Evolutionary conservation across 805 yeast species (phyloP), one percentile per base, ranked within the genome.

Genomic region (Ogataea nakhonphanomensis): DNA sequence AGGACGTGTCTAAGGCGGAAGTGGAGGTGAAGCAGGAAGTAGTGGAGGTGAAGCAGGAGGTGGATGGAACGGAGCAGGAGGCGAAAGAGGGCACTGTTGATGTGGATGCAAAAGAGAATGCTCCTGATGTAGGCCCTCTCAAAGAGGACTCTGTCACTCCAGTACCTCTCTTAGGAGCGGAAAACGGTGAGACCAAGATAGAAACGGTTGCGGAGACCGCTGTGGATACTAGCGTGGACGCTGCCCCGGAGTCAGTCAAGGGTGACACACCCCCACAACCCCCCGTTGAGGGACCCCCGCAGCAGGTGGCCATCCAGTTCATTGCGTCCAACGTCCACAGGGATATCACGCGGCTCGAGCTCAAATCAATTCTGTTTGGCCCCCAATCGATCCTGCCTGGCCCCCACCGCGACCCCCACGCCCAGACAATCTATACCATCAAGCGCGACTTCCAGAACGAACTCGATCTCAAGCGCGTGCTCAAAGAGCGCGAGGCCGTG

Each of bases 231-330:
- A n/a, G n/a, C n/a, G n/a, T n/a, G n/a, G n/a, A n/a, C n/a, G n/a
- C n/a, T n/a, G n/a, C n/a, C n/a, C n/a, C n/a, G n/a, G n/a, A n/a
- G n/a, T n/a, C n/a, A n/a, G n/a, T n/a, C n/a, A n/a, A n/a, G n/a
- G 20, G 5, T 4, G 20, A 17, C 20, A 17, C 20, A 17, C 20
- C 20, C 20, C 20, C 20, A 17, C 20, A 17, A 17, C 20, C 33
- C 25, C 33, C 33, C 21, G 24, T 30, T 50, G 81, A 80, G 57
- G 95, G 95, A 0, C 95, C 95, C 1, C 60, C 67, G 2, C 88
- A 80, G 53, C 69, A 69, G 38, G 78, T 82, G 2, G 69, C 78
- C 1, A 68, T 75, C 25, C 78, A 81, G 49, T 66, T 66, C 29
- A 58, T 87, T 0, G 68, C 76, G 1, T 64, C 84, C 32, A 69